phyloP scores from a whole-genome alignment of 345 rosid genomes.

The Aquilaria sinensis region DNA sequence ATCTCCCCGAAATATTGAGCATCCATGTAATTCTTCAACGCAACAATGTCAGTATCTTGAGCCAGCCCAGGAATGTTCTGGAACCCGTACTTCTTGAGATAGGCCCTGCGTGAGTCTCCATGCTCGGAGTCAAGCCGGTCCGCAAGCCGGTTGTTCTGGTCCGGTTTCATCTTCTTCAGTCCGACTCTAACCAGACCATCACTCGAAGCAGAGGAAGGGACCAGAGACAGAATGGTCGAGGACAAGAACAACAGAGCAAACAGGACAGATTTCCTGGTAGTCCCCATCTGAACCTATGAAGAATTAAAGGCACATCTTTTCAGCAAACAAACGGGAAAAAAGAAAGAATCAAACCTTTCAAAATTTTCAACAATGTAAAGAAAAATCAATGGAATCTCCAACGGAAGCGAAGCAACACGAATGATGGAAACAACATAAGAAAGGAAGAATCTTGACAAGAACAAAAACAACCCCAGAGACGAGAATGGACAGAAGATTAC shows the following conservation, averaged over 20 bases:
- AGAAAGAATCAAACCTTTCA: background rate
- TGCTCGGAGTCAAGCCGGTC: conserved; percentile 46
- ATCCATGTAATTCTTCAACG: conserved; percentile 66
- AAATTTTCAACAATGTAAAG: background rate
- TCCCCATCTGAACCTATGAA: conserved; percentile 53
- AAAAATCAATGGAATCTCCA: background rate
- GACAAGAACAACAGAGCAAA: conserved; percentile 34
- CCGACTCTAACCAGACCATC: conserved; percentile 65
- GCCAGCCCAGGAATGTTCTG: conserved; percentile 26
- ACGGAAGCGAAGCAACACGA: background rate
- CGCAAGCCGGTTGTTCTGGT: conserved; percentile 49
- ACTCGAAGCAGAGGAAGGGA: conserved; percentile 29
- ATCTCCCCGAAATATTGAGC: conserved; percentile 98
- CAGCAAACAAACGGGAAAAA: background rate
- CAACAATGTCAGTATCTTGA: conserved; percentile 48
- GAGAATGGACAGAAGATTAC: background rate
- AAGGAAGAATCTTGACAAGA: background rate
- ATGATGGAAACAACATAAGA: background rate
- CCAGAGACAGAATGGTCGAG: conserved; percentile 25
- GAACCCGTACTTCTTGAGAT: conserved; percentile 25
- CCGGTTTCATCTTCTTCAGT: conserved; percentile 62
- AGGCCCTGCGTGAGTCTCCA: conserved; percentile 32
- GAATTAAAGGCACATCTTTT: background rate
- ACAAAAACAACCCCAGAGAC: conserved; percentile 18
- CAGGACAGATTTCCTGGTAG: conserved; percentile 17